Evolutionary conservation across 768 basidiomycete species (phyloP), one percentile per base, ranked within the genome.

Genomic region (Pulveroboletus frians): DNA sequence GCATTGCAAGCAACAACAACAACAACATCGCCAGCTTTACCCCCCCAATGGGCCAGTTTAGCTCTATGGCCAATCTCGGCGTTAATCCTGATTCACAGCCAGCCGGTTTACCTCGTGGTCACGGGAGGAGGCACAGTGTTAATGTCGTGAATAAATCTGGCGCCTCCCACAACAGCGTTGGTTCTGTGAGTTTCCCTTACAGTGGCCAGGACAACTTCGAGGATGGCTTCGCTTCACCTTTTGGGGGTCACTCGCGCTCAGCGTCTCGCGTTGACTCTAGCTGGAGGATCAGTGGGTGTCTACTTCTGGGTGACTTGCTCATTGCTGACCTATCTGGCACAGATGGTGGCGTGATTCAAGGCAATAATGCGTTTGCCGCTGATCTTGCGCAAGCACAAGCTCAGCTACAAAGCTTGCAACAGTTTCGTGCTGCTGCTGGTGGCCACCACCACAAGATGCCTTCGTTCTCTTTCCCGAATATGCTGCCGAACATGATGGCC

Each of bases 351-450:
- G 85, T 89, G 37, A 74, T 75, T 11, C 74, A 87, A 64, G 78
- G 78, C 54, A 79, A 76, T 53, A 79, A 76, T 51, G 77, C 73
- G 13, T 84, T 85, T 59, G 77, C 83, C 26, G 79, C 89, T 13
- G 92, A 96, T 65, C 84, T 99, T 21, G 95, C 93, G 3, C 91
- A 95, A 64, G 96, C 96, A 8, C 94, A 97, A 66, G 93, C 94
- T 5, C 96, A 99, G 65, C 74, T 99, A 11, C 89, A 92, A 62
- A 95, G 94, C 58, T 74, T 99, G 46, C 92, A 95, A 61, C 92
- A 96, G 60, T 99, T 98, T 77, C 87, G 94, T 60, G 93, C 92
- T 27, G 92, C 92, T 5, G 85, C 90, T 17, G 91, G 90, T 39
- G 92, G 92, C 9, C 93, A 95, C 59, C 92, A 95, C 66, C 85